Base-by-base conservation (phyloP, 2,329 filamentous ascomycete genomes). In the Decorospora gaudefroyi region DNA sequence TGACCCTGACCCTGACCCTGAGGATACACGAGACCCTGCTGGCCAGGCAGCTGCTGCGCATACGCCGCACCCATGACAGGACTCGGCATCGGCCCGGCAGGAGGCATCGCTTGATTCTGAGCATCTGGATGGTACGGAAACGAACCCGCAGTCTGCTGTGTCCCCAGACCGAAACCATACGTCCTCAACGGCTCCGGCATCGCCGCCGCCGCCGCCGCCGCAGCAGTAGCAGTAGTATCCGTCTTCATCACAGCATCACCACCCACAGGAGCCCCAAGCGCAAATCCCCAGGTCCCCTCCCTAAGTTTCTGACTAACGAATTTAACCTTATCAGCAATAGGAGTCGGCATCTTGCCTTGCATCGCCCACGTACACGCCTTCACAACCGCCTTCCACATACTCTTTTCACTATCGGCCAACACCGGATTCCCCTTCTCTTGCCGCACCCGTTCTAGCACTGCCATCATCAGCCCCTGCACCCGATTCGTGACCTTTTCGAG, bases 391-490 rank as follows among this genome's bases (percentile, higher is more conserved):
- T 48, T 45, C 64, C 63, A 68, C 55, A 57, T 54, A 4, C 42
- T 47, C 4, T 39, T 51, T 17, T 62, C 58, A 19, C 35, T 38
- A 1, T 51, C 43, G 3, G 43, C 23, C 6, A 65, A 30, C 5
- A 26, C 25, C 4, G 59, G 59, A 9, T 45, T 60, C 1, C 53
- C 62, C 23, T 62, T 59, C 21, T 59, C 54, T 18, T 54, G 46
- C 5, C 56, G 44, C 8, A 67, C 46, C 6, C 56, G 49, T 38
- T 64, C 58, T 2, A 69, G 50, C 3, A 67, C 63, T 3, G 50
- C 63, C 57, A 65, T 65, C 59, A 69, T 64, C 1, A 58, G 51
- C 10, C 63, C 65, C 12, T 65, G 65, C 2, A 65, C 53, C 9
- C 53, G 42, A 16, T 44, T 50, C 3, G 57, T 64, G 4, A 63